These are phyloP conservation scores for Eimeria falciformis DNA, from an alignment of 169 alveolate species.

Conservation along the genomic window DNA sequence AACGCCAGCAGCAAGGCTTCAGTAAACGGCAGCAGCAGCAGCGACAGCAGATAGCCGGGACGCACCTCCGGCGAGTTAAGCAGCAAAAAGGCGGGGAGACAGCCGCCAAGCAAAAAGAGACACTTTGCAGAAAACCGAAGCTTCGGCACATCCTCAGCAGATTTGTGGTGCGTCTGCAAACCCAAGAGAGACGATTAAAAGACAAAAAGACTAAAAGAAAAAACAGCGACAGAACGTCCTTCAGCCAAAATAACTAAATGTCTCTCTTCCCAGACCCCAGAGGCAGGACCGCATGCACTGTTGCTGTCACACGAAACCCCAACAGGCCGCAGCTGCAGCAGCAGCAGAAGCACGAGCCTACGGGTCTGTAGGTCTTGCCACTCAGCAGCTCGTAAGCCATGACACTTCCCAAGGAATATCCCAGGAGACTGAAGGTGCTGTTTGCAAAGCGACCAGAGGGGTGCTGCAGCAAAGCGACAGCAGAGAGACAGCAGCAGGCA, in stretches of 20 bases:
- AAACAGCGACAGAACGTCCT: neutral
- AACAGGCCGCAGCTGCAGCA: constrained; percentile 13
- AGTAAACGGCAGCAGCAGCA: neutral
- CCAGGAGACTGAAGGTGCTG: constrained; percentile 78
- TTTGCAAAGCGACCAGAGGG: constrained; percentile 76
- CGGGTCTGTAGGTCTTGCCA: constrained; percentile 79
- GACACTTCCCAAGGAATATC: constrained; percentile 83
- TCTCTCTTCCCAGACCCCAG: neutral
- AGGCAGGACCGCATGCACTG: neutral
- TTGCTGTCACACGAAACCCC: neutral
- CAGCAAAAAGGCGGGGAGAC: constrained; percentile 83
- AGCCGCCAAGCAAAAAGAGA: constrained; percentile 81
- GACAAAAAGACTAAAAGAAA: neutral
- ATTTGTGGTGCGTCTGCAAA: neutral
- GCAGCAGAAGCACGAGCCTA: constrained; percentile 21
- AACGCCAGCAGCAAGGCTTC: neutral
- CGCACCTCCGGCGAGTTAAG: constrained; percentile 76
- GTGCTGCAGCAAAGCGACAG: constrained; percentile 60
- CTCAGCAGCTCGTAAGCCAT: constrained; percentile 83
- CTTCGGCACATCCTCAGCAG: neutral
- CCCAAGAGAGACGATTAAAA: neutral
- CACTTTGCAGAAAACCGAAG: constrained; percentile 79
- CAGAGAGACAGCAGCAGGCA: neutral
- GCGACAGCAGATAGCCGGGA: neutral
- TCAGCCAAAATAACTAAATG: neutral